phyloP scores from a whole-genome alignment of 1,284 basidiomycete genomes.

The Fistulina hepatica region DNA sequence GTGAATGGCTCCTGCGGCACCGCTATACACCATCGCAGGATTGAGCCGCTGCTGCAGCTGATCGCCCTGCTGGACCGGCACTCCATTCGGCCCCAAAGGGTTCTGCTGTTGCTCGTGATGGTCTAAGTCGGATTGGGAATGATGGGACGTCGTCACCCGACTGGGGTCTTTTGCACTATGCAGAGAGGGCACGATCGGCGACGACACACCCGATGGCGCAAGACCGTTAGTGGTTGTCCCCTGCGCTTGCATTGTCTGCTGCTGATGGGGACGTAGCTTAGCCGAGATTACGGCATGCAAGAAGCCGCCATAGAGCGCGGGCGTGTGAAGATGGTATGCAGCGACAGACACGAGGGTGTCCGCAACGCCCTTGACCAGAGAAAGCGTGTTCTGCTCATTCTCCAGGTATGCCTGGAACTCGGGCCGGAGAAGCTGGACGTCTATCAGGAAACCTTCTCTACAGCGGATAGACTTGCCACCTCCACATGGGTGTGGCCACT shows the following conservation, averaged over 20 bases:
- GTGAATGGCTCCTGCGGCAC: constrained; percentile 12
- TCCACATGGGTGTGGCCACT: constrained; percentile 12
- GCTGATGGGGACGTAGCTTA: constrained; percentile 33
- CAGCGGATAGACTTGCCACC: constrained; percentile 1
- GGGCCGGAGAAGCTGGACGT: constrained; percentile 59
- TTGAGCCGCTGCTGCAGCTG: constrained; percentile 15
- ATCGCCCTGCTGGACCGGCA: constrained; percentile 1
- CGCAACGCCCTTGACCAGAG: constrained; percentile 73
- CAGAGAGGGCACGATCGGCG: too few relatives aligned
- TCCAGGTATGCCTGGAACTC: constrained; percentile 73
- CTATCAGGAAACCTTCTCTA: constrained; percentile 6
- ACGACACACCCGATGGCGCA: too few relatives aligned
- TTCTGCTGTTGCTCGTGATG: constrained; percentile 2
- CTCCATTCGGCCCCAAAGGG: too few relatives aligned
- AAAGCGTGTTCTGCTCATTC: constrained; percentile 59
- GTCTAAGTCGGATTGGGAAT: not conserved
- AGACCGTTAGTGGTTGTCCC: too few relatives aligned
- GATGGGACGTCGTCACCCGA: not conserved
- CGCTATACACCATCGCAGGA: constrained; percentile 5
- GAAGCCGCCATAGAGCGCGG: constrained; percentile 79
- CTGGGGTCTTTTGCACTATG: too few relatives aligned
- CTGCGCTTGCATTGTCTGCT: too few relatives aligned
- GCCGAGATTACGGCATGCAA: constrained; percentile 68
- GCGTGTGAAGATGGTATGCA: constrained; percentile 69
- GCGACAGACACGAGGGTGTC: constrained; percentile 68